Conservation (phyloP, 257 asterid species). For the Solanum peruvianum region DNA sequence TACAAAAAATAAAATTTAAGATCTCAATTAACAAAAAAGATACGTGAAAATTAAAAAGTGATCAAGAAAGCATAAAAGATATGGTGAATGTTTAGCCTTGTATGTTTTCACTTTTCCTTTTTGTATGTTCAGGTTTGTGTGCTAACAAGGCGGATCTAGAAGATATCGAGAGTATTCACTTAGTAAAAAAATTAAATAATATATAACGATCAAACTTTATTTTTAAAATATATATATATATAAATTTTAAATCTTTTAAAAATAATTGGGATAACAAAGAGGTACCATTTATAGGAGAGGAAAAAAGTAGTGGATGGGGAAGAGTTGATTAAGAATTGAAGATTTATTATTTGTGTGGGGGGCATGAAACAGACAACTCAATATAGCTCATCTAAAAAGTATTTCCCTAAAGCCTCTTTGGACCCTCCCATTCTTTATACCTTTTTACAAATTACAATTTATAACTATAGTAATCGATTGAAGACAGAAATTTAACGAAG, state of each 20-base stretch:
- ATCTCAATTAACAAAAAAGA: not conserved
- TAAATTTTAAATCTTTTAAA: no score
- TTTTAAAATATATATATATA: no score
- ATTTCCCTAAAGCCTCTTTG: not conserved
- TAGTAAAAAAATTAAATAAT: no score
- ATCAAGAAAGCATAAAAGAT: not conserved
- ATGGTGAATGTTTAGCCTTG: not conserved
- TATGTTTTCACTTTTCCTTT: not conserved
- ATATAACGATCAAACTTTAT: no score
- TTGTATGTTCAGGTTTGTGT: not conserved
- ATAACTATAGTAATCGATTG: no score
- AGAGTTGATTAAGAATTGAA: not conserved
- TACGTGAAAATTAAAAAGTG: not conserved
- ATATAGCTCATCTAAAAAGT: not conserved
- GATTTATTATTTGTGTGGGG: not conserved
- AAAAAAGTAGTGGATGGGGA: slow-evolving; percentile 4
- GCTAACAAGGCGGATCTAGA: not conserved
- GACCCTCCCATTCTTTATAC: not conserved
- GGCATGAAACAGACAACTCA: not conserved
- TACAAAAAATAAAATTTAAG: not conserved
- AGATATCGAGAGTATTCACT: no score
- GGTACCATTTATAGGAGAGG: not conserved
- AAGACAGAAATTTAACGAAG: no score
- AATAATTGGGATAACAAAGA: not conserved
- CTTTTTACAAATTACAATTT: not conserved